Conservation (phyloP, 257 asterid species). For the Solanum piurae region DNA sequence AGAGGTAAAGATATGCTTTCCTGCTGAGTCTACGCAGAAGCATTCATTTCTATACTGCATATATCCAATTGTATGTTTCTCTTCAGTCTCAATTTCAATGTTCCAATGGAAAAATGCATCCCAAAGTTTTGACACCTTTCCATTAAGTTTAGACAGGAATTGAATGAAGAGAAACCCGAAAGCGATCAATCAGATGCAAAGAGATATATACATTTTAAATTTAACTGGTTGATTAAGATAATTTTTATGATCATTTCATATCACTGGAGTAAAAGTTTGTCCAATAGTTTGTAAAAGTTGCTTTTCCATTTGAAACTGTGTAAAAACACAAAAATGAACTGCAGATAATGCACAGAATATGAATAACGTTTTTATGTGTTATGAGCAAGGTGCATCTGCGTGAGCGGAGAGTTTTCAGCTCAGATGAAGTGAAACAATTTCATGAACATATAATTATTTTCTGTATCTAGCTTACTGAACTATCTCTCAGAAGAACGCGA, state of each 20-base stretch:
- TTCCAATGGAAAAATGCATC: neutral
- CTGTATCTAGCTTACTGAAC: neutral
- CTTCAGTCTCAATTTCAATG: neutral
- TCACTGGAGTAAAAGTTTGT: neutral
- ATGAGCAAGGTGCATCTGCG: neutral
- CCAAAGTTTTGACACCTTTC: neutral
- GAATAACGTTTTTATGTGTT: neutral
- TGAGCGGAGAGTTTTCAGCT: neutral
- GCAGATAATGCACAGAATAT: neutral
- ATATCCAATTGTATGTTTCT: neutral
- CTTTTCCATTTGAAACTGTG: neutral
- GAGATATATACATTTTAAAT: neutral
- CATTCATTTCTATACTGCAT: neutral
- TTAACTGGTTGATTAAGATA: neutral
- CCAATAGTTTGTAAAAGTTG: neutral
- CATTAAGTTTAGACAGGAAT: neutral
- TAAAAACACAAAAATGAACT: neutral
- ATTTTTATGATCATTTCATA: neutral
- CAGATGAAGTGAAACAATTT: neutral
- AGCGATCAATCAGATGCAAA: neutral
- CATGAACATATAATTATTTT: neutral
- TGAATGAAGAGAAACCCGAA: neutral
- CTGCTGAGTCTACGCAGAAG: neutral
- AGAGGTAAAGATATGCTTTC: neutral
- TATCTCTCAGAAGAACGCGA: neutral